Percentiles rank a stretch among this genome's conserved stretches.
Evolutionary conservation across 2,329 filamentous ascomycete species (phyloP).

Genomic region (Colletotrichum plurivorum): DNA sequence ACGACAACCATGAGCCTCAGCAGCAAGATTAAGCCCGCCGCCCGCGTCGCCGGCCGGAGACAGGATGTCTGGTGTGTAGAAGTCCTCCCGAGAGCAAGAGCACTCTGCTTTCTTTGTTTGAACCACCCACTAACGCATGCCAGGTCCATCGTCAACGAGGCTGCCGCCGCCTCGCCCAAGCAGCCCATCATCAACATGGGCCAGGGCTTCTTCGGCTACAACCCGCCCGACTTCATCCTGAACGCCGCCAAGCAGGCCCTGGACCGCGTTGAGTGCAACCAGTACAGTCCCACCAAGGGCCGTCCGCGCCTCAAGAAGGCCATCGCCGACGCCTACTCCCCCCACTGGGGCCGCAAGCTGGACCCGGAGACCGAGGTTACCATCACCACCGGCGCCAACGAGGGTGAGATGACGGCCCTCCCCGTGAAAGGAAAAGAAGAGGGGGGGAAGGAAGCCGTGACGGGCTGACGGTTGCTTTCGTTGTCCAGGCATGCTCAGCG

Average conservation of each 20-base stretch:
- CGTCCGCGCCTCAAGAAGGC: constrained; percentile 93
- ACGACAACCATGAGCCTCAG: constrained; percentile 57
- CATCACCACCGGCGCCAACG: constrained; percentile 92
- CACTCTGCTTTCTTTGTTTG: no score
- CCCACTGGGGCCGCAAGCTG: constrained; percentile 85
- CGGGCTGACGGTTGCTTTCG: constrained; percentile 3
- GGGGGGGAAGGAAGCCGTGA: no score
- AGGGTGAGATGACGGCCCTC: constrained; percentile 61
- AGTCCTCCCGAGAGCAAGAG: background rate
- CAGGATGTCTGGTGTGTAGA: constrained; percentile 66
- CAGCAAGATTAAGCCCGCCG: constrained; percentile 64
- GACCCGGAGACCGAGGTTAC: constrained; percentile 94
- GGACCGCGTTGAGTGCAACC: constrained; percentile 95
- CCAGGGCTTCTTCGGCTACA: constrained; percentile 89
- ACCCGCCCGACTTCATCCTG: constrained; percentile 91
- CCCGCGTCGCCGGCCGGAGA: constrained; percentile 63
- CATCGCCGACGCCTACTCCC: constrained; percentile 91
- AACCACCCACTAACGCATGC: constrained; percentile 12
- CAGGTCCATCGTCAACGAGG: constrained; percentile 78
- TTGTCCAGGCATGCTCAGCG: constrained; percentile 84
- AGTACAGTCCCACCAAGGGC: constrained; percentile 97
- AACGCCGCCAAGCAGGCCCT: constrained; percentile 92
- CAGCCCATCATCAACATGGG: constrained; percentile 77
- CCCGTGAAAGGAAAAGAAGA: no score
- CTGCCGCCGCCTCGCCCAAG: constrained; percentile 72